Conservation (phyloP, 2,329 filamentous ascomycete species). For the Botrytis porri region DNA sequence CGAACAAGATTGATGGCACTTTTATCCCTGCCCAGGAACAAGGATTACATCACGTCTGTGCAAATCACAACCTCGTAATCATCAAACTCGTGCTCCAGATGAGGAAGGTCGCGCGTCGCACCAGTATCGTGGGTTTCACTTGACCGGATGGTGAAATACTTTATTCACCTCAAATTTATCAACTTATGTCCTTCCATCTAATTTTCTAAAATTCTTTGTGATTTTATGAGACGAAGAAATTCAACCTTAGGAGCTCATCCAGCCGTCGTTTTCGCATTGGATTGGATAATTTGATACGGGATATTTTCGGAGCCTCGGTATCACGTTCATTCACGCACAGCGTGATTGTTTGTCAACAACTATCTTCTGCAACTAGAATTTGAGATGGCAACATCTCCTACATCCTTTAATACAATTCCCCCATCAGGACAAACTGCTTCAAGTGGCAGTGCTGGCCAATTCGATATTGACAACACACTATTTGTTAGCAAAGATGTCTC, state of each 20-base stretch:
- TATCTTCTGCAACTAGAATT: background rate
- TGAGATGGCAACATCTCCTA: constrained; percentile 11
- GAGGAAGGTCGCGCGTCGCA: constrained; percentile 16
- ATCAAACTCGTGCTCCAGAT: background rate
- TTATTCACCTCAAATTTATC: background rate
- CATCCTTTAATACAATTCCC: background rate
- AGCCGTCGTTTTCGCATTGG: background rate
- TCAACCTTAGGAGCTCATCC: background rate
- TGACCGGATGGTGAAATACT: background rate
- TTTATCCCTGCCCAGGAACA: background rate
- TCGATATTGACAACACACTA: constrained; percentile 10
- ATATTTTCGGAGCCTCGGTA: constrained; percentile 15
- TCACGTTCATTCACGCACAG: constrained; percentile 1
- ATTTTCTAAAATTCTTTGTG: background rate
- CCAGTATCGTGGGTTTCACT: constrained; percentile 3
- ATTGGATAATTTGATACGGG: background rate
- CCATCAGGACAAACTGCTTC: background rate
- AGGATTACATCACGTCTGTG: constrained; percentile 1
- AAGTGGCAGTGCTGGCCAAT: background rate
- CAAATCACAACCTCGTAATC: background rate
- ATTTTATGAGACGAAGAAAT: background rate
- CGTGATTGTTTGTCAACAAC: background rate
- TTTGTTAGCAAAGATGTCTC: constrained; percentile 14
- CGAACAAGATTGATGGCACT: background rate
- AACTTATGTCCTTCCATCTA: background rate